phyloP scores from a whole-genome alignment of 1,139 yeast species.

The Lodderomyces pseudojiufengensis region DNA sequence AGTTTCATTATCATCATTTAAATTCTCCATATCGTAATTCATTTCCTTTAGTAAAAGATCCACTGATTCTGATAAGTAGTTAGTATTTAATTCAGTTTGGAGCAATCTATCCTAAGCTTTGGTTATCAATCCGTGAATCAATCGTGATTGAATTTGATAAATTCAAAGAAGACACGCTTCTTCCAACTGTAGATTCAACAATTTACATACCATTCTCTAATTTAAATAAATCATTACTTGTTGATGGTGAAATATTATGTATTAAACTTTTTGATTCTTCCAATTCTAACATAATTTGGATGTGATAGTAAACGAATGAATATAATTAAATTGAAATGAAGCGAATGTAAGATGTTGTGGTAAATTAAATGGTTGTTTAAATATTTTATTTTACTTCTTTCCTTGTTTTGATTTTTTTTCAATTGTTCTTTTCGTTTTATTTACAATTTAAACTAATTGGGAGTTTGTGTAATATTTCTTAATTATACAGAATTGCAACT shows the following conservation, averaged over 20 bases:
- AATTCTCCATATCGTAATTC: conserved; percentile 15
- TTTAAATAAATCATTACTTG: conserved; percentile 20
- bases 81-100: not conserved
- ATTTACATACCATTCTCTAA: conserved; percentile 30
- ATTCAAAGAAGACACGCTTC: too few species aligned
- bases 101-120: too few species aligned
- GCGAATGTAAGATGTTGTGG: too few species aligned
- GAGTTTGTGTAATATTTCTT: too few species aligned
- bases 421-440: not conserved
- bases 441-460: conserved; percentile 3
- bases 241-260: conserved; percentile 9
- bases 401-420: conserved; percentile 1
- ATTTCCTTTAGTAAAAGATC: conserved; percentile 27
- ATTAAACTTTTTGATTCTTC: conserved; percentile 13
- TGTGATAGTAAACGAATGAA: not conserved
- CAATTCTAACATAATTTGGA: conserved; percentile 2
- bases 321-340: not conserved
- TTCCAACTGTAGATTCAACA: too few species aligned
- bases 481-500: too few species aligned
- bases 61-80: conserved; percentile 20
- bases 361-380: not conserved
- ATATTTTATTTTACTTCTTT: not conserved
- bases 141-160: too few species aligned
- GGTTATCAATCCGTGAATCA: too few species aligned
- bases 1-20: conserved; percentile 1